Base-by-base conservation (phyloP, 495 filamentous ascomycete genomes). In the Hypoxylon fragiforme region DNA sequence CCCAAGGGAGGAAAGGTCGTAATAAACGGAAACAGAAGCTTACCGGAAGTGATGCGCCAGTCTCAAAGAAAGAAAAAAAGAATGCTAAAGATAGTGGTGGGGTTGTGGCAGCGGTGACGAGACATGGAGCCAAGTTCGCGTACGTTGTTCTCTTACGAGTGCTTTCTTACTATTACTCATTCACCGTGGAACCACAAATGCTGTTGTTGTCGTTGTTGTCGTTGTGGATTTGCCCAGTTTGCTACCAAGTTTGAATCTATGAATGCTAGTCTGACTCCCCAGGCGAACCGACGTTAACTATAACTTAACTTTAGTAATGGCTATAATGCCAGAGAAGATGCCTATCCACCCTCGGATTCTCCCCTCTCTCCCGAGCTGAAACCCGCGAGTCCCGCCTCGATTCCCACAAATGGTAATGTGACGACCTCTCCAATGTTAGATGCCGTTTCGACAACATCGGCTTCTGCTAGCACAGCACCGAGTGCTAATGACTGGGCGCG, bases 401-500 rank as follows among this genome's bases (percentile, higher is more conserved):
- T 65, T 30, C 65, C 65, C 8, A 58, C 67, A 13, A 73, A 70
- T 62, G 70, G 66, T 9, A 70, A 70, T 38, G 66, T 68, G 13
- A 50, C 69, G 1, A 45, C 62, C 7, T 74, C 73, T n/a, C 76
- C 75, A 1, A 52, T 68, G 35, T 60, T 78, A 24, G 75, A 77
- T 58, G 73, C 74, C 3, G 54, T 70, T 16, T 76, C 75, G n/a
- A 67, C 73, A 18, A 68, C 73, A 13, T 77, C 74, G 2, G 68
- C 70, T 21, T 74, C 74, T 13, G 72, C 74, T 19, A 79, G 75
- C 64, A 71, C 68, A 41, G 76, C 72, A 15, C 69, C 71, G 38
- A 78, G 69, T 48, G 71, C 76, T 53, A 75, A 72, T 68, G 80
- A 83, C 65, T 83, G 79, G 79, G 69, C 77, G 22, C 71, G 69